A percentile compares a stretch with the other conserved stretches of the same genome.
phyloP scores from a whole-genome alignment of 805 yeast genomes.

The Spathaspora girioi region DNA sequence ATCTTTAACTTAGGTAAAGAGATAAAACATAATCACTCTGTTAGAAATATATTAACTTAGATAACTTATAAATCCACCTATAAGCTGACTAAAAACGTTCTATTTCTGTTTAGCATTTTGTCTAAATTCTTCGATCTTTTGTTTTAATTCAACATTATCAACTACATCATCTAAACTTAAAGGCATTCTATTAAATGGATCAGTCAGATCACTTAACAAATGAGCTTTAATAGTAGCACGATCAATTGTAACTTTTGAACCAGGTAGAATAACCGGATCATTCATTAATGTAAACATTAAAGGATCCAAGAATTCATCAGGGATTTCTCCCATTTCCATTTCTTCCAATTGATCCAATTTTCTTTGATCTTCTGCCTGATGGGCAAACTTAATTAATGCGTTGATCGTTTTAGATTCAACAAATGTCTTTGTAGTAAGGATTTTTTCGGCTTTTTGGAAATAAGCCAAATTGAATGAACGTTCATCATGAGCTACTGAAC shows the following conservation, averaged over 20 bases:
- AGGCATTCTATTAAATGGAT: constrained; percentile 95
- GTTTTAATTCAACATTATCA: constrained; percentile 69
- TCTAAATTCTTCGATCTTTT: constrained; percentile 56
- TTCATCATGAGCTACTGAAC: constrained; percentile 86
- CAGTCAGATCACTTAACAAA: constrained; percentile 89
- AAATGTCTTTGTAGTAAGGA: constrained; percentile 56
- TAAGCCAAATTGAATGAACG: constrained; percentile 72
- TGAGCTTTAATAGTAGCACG: constrained; percentile 91
- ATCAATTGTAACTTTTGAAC: constrained; percentile 81
- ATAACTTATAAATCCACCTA: too few relatives aligned
- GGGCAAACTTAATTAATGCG: constrained; percentile 52
- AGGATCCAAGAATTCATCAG: constrained; percentile 96
- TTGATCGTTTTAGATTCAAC: constrained; percentile 46
- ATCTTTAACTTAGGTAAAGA: too few relatives aligned
- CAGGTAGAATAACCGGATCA: constrained; percentile 93
- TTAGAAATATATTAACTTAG: too few relatives aligned
- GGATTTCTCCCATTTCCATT: constrained; percentile 84
- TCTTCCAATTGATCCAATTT: constrained; percentile 76
- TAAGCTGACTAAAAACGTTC: too few relatives aligned
- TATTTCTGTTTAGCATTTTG: not conserved
- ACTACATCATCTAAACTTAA: constrained; percentile 82
- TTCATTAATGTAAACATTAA: constrained; percentile 94
- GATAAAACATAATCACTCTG: too few relatives aligned
- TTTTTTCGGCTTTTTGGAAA: constrained; percentile 67
- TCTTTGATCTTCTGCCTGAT: constrained; percentile 59